A percentile compares a stretch with the other conserved stretches of the same genome.
Conservation (phyloP, 1,284 basidiomycete species). For the Puccinia horiana region DNA sequence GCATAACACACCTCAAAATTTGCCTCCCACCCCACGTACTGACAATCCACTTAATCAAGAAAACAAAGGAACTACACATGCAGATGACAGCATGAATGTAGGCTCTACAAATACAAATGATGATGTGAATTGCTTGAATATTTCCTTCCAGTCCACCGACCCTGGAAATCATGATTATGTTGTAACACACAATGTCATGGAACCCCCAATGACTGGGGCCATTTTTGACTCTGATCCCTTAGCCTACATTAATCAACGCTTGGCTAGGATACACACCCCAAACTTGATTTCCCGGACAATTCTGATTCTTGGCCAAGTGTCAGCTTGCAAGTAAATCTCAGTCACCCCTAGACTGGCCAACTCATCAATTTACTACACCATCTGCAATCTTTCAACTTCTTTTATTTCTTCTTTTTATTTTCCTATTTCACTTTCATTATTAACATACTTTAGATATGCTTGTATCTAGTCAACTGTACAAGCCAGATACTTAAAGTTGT, state of each 20-base stretch:
- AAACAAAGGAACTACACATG: neutral
- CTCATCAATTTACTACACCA: no score
- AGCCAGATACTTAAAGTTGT: no score
- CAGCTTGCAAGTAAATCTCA: no score
- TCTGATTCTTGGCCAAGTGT: slow-evolving; percentile 41
- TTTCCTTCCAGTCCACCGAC: neutral
- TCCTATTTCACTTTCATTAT: no score
- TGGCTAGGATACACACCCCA: slow-evolving; percentile 17
- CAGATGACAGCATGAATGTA: neutral
- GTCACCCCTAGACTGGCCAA: no score
- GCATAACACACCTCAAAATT: neutral
- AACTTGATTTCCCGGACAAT: slow-evolving; percentile 22
- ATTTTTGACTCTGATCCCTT: slow-evolving; percentile 7
- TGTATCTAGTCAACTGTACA: no score
- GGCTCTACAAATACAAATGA: neutral
- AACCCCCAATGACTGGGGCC: neutral
- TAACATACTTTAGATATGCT: no score
- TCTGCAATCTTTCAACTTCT: no score
- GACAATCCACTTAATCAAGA: neutral
- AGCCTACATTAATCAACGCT: slow-evolving; percentile 5
- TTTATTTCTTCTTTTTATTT: no score
- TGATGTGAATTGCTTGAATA: neutral
- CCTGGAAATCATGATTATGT: neutral
- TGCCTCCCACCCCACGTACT: neutral
- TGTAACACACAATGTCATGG: neutral